A percentile compares a stretch with the other conserved stretches of the same genome.
Conservation (phyloP, 768 basidiomycete genomes). For the Phlebiopsis flavidoalba region DNA sequence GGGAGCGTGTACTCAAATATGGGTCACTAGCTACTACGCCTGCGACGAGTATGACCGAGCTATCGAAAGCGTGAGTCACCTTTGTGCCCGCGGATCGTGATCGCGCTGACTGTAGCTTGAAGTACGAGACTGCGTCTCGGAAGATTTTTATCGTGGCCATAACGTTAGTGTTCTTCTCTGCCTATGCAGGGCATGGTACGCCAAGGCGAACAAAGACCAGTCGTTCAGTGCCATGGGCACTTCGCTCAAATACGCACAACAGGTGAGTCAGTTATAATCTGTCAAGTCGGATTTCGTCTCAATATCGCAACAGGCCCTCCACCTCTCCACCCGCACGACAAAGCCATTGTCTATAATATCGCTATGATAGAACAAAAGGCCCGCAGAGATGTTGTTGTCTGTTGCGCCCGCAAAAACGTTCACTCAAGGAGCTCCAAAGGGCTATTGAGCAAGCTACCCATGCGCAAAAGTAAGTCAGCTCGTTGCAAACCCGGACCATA, state of each 20-base stretch:
- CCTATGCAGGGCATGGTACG: conserved; percentile 90
- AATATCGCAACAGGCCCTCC: conserved; percentile 56
- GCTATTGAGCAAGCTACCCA: conserved; percentile 79
- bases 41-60: conserved; percentile 94
- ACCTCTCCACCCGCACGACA: conserved; percentile 83
- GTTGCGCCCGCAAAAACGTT: conserved; percentile 70
- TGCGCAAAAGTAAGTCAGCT: conserved; percentile 71
- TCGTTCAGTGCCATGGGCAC: conserved; percentile 76
- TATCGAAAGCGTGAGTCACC: conserved; percentile 78
- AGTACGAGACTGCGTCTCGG: conserved; percentile 92
- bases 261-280: conserved; percentile 37
- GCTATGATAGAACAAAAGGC: conserved; percentile 98
- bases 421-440: conserved; percentile 70
- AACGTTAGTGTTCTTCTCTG: conserved; percentile 77
- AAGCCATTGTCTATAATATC: conserved; percentile 89
- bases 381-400: conserved; percentile 80
- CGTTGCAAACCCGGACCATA: neutral
- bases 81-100: neutral
- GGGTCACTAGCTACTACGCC: conserved; percentile 90
- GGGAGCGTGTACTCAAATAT: conserved; percentile 94
- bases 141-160: conserved; percentile 69
- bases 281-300: neutral
- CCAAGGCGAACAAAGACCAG: conserved; percentile 88
- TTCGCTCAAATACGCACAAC: conserved; percentile 81
- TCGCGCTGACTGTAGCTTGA: neutral